Evolutionary conservation across 2,329 filamentous ascomycete species (phyloP).

Genomic region (Neodidymelliopsis sp.): DNA sequence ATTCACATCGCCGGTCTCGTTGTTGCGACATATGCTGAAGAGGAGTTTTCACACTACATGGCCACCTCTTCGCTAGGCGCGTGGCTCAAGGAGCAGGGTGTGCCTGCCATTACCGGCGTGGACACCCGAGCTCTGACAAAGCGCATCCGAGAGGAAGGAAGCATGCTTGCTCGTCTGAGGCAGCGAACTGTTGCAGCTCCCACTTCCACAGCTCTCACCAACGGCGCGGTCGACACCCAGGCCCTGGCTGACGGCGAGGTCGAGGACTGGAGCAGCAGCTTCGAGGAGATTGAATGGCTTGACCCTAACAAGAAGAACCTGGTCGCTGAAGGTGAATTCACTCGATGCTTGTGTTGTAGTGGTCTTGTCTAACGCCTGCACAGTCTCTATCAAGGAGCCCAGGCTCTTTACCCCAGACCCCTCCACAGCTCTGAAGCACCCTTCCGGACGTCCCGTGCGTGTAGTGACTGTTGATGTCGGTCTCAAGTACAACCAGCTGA

Average conservation of each 20-base stretch:
- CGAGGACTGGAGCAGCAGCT: conserved; percentile 62
- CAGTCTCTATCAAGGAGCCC: conserved; percentile 88
- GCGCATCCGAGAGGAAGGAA: conserved; percentile 90
- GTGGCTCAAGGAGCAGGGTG: conserved; percentile 95
- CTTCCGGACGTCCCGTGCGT: conserved; percentile 84
- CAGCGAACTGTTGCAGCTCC: conserved; percentile 65
- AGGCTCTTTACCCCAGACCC: conserved; percentile 83
- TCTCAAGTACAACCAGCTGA: conserved; percentile 97
- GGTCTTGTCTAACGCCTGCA: conserved; percentile 30
- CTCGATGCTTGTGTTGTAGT: conserved; percentile 12
- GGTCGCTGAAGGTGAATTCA: conserved; percentile 83
- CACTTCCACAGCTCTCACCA: conserved; percentile 43
- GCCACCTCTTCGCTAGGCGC: conserved; percentile 87
- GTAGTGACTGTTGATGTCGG: conserved; percentile 95
- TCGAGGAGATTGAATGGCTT: conserved; percentile 85
- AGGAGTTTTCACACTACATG: conserved; percentile 94
- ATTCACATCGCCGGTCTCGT: conserved; percentile 95
- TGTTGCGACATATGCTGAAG: conserved; percentile 88
- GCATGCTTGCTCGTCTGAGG: conserved; percentile 92
- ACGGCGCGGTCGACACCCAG: conserved; percentile 47
- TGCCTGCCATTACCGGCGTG: conserved; percentile 93
- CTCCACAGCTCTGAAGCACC: conserved; percentile 78
- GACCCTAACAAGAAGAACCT: conserved; percentile 94
- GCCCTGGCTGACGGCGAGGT: conserved; percentile 41
- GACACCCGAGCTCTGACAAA: conserved; percentile 95